A percentile compares a stretch with the other conserved stretches of the same genome.
Evolutionary conservation across 495 filamentous ascomycete genomes (phyloP).

Genomic region (Penicillium antarcticum): DNA sequence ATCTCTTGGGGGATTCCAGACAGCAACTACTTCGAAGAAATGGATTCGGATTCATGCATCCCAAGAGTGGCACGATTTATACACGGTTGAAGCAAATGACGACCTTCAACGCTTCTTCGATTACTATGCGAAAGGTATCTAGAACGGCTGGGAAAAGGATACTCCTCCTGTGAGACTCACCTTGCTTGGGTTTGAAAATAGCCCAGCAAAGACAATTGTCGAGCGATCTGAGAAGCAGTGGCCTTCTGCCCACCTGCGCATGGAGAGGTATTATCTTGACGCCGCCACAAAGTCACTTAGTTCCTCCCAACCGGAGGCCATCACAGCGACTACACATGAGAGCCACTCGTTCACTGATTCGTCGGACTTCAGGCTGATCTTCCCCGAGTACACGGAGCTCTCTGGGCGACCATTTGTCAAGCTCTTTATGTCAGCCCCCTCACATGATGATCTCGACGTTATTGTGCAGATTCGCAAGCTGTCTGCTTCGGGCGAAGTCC

Average conservation of each 20-base stretch:
- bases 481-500: background rate
- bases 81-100: constrained; percentile 10
- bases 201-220: constrained; percentile 4
- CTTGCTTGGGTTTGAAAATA: constrained; percentile 12
- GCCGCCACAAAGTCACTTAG: too few relatives aligned
- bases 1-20: constrained; percentile 12
- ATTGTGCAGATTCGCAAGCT: constrained; percentile 15
- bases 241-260: background rate
- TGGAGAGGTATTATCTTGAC: too few relatives aligned
- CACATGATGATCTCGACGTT: constrained; percentile 14
- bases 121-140: constrained; percentile 25
- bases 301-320: too few relatives aligned
- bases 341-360: constrained; percentile 3
- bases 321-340: background rate
- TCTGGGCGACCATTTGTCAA: constrained; percentile 8
- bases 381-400: constrained; percentile 11
- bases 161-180: constrained; percentile 24
- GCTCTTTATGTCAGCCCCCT: constrained; percentile 11
- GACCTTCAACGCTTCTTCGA: constrained; percentile 33
- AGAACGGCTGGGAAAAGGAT: constrained; percentile 32
- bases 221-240: constrained; percentile 10
- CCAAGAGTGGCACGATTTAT: constrained; percentile 37
- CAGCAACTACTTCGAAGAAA: constrained; percentile 11
- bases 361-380: constrained; percentile 12
- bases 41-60: constrained; percentile 29